These are phyloP conservation scores for Hansenula lynferdii DNA, from an alignment of 1,139 yeast genomes.

Conservation along the genomic window DNA sequence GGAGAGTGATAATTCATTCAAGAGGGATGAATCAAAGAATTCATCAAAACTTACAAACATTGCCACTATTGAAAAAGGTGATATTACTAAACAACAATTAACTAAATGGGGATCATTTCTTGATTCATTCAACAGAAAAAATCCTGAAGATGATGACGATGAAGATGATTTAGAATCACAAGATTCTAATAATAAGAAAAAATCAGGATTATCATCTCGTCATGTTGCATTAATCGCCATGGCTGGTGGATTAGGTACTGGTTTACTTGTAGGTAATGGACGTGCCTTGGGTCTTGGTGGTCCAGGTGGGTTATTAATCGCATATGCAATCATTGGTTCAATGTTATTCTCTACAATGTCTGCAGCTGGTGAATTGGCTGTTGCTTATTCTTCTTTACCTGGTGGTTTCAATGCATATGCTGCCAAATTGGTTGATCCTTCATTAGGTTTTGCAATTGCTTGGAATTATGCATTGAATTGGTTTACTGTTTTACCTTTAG, in stretches of 20 bases:
- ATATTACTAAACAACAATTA: background rate
- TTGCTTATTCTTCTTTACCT: slow-evolving; percentile 57
- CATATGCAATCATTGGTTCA: slow-evolving; percentile 53
- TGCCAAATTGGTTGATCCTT: slow-evolving; percentile 59
- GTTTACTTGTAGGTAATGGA: slow-evolving; percentile 62
- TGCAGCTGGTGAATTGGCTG: slow-evolving; percentile 69
- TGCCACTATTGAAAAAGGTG: background rate
- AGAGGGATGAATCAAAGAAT: no score
- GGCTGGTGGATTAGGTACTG: slow-evolving; percentile 61
- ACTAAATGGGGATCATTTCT: background rate
- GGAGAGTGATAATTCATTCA: background rate
- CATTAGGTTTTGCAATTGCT: slow-evolving; percentile 71
- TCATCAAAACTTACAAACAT: background rate
- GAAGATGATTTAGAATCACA: background rate
- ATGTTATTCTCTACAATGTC: slow-evolving; percentile 61
- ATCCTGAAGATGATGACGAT: background rate
- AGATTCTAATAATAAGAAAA: slow-evolving; percentile 2
- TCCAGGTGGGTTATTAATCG: slow-evolving; percentile 59
- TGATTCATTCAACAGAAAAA: background rate
- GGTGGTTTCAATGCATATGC: slow-evolving; percentile 72
- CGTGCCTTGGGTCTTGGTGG: slow-evolving; percentile 62
- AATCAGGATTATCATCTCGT: slow-evolving; percentile 22
- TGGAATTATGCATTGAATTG: slow-evolving; percentile 77
- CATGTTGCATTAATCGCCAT: slow-evolving; percentile 56
- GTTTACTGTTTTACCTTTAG: slow-evolving; percentile 69